Evolutionary conservation across 495 filamentous ascomycete genomes (phyloP).

Genomic region (Penicillium steckii): DNA sequence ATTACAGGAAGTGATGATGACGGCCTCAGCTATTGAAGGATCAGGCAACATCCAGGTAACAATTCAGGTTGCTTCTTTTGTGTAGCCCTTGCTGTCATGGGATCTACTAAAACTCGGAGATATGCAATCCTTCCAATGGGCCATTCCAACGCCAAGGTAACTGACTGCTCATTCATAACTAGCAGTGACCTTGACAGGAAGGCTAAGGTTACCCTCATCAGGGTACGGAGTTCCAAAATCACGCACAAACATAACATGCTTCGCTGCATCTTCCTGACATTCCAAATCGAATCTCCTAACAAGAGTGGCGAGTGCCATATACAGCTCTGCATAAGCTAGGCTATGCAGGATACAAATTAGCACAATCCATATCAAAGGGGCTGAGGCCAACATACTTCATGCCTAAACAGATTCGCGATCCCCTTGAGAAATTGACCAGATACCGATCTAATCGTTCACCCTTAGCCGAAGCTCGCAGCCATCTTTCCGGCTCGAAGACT

Average conservation of each 20-base stretch:
- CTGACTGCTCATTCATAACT: neutral
- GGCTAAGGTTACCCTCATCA: constrained; percentile 15
- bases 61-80: no score
- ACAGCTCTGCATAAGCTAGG: constrained; percentile 47
- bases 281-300: constrained; percentile 40
- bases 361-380: neutral
- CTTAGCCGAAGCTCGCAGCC: constrained; percentile 35
- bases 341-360: constrained; percentile 20
- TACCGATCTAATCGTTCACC: constrained; percentile 34
- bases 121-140: no score
- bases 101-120: no score
- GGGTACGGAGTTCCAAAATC: constrained; percentile 24
- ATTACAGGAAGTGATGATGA: no score
- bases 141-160: no score
- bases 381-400: constrained; percentile 30
- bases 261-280: constrained; percentile 29
- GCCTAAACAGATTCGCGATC: constrained; percentile 41
- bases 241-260: constrained; percentile 27
- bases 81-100: no score
- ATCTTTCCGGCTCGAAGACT: constrained; percentile 50
- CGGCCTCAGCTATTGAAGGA: no score
- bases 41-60: no score
- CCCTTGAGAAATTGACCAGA: constrained; percentile 42
- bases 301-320: constrained; percentile 33
- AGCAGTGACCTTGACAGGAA: constrained; percentile 14